Percentiles rank a stretch among this genome's conserved stretches.
Conservation (phyloP, 2,329 filamentous ascomycete genomes). For the Penicillium sp. region DNA sequence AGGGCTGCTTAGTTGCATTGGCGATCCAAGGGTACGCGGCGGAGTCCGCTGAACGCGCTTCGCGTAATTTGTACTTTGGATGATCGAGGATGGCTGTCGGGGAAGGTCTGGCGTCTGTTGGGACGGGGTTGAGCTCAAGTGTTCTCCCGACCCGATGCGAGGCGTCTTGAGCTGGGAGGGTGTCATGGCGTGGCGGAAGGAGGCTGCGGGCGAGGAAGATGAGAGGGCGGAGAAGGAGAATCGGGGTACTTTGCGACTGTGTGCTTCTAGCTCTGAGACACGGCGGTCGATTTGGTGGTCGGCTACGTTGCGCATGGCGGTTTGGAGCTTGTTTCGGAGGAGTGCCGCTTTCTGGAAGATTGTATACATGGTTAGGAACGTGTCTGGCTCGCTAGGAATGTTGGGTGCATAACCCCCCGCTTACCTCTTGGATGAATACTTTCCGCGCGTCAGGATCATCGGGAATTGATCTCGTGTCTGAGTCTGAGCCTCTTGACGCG, state of each 20-base stretch:
- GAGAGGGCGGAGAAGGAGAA: slow-evolving; percentile 28
- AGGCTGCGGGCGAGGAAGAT: slow-evolving; percentile 22
- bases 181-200: slow-evolving; percentile 18
- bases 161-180: slow-evolving; percentile 25
- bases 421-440: slow-evolving; percentile 45
- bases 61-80: slow-evolving; percentile 11
- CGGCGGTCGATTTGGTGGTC: slow-evolving; percentile 44
- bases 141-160: slow-evolving; percentile 17
- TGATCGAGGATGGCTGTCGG: slow-evolving; percentile 16
- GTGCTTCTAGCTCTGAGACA: slow-evolving; percentile 44
- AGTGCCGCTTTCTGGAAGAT: slow-evolving; percentile 43
- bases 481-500: slow-evolving; percentile 10
- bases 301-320: slow-evolving; percentile 43
- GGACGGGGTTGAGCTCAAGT: slow-evolving; percentile 22
- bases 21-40: slow-evolving; percentile 27
- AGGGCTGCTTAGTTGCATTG: slow-evolving; percentile 41
- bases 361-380: slow-evolving; percentile 14
- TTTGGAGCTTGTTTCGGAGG: slow-evolving; percentile 42
- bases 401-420: slow-evolving; percentile 2
- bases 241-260: slow-evolving; percentile 39
- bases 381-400: neutral
- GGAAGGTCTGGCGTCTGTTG: slow-evolving; percentile 28
- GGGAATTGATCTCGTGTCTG: slow-evolving; percentile 28
- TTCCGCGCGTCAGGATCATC: slow-evolving; percentile 41
- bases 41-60: slow-evolving; percentile 23